Evolutionary conservation across 306 rosid species (phyloP), one percentile per base, ranked within the genome.

Genomic region (Vigna unguiculata): DNA sequence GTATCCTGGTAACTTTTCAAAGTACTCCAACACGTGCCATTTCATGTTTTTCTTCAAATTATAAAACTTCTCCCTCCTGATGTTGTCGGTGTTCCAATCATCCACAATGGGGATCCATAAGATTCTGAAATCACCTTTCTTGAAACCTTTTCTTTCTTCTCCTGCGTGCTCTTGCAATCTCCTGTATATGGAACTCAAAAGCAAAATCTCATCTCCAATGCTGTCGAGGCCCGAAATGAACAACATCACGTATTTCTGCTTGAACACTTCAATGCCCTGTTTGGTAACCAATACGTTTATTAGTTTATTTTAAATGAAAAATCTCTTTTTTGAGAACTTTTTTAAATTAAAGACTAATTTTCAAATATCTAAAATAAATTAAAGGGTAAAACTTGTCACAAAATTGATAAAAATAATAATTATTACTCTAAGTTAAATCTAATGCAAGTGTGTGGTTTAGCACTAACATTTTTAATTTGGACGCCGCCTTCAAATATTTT

Each of bases 31-130:
- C 53, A 36, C 53, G 28, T 41, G n/a, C 73, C 77, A 81, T 20
- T 81, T 81, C 17, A 81, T 75, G 45, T 8, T 8, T 60, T 41
- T 63, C 25, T 69, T 81, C 34, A 41, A 28, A 0, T 0, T 7
- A 3, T 3, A 40, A 32, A 81, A 81, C 17, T 41, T 3, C 4
- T 15, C 14, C 45, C 34, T 75, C 43, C 2, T 62, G 1, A 30
- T 75, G 15, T 6, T 55, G 1, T 0, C 16, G 0, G 15, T 41
- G 0, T 74, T 24, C 85, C 85, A 75, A 0, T 0, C 40, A 41
- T 34, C 55, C 69, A 76, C 85, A 30, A 81, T 16, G 34, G 85
- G 85, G 15, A 81, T 45, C 85, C 85, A 81, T 16, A 81, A 63
- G 43, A 81, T 81, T 64, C 63, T 81, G 63, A 81, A 76, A 53